Conservation (phyloP, 331 rosid species). For the Malus hybrid region DNA sequence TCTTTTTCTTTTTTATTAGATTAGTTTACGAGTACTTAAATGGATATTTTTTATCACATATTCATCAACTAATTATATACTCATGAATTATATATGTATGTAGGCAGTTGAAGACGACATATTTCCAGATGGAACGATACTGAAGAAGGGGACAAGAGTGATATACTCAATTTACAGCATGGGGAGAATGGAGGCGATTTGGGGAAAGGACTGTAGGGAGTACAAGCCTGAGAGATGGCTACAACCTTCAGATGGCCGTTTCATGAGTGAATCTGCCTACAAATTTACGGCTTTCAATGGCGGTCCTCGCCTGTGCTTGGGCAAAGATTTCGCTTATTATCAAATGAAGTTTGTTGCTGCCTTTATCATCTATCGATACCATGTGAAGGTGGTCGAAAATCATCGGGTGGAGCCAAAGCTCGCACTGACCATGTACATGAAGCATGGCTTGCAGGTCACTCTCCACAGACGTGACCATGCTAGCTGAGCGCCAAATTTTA, state of each 20-base stretch:
- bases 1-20: not conserved
- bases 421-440: slow-evolving; percentile 81
- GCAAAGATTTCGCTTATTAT: slow-evolving; percentile 83
- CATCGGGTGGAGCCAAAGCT: slow-evolving; percentile 71
- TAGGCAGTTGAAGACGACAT: slow-evolving; percentile 65
- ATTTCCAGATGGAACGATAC: slow-evolving; percentile 66
- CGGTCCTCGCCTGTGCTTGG: slow-evolving; percentile 84
- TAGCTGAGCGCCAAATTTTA: slow-evolving; percentile 17
- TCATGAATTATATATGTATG: not conserved
- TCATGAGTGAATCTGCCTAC: slow-evolving; percentile 76
- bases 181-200: slow-evolving; percentile 75
- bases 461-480: slow-evolving; percentile 27
- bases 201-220: slow-evolving; percentile 75
- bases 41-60: no score
- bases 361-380: slow-evolving; percentile 48
- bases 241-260: slow-evolving; percentile 35
- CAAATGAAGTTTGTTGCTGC: slow-evolving; percentile 86
- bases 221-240: slow-evolving; percentile 81
- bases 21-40: not conserved
- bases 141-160: slow-evolving; percentile 77
- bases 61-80: not conserved
- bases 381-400: slow-evolving; percentile 41
- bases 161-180: slow-evolving; percentile 76
- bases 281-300: slow-evolving; percentile 86
- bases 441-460: slow-evolving; percentile 61